These are phyloP conservation scores for Hibiscus tridactylites DNA, from an alignment of 345 rosid genomes.

Conservation along the genomic window DNA sequence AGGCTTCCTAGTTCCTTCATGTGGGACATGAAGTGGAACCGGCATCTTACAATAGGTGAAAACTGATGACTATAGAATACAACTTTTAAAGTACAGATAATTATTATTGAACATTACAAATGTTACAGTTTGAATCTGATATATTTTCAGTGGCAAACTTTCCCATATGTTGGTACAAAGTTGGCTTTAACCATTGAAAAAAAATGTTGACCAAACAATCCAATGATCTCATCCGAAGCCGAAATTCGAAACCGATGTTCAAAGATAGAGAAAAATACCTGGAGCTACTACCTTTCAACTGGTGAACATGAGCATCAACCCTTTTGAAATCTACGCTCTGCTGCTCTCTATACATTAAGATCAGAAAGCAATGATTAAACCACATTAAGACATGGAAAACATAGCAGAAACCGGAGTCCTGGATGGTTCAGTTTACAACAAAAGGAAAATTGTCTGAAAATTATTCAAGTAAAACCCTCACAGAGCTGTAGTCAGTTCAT, in stretches of 20 bases:
- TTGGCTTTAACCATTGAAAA: not conserved
- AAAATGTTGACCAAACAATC: not conserved
- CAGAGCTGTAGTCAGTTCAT: conserved; percentile 12
- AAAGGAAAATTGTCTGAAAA: not conserved
- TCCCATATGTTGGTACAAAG: not conserved
- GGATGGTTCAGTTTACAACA: not conserved
- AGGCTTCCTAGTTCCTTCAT: not conserved
- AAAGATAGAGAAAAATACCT: conserved; percentile 4
- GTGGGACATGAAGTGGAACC: not conserved
- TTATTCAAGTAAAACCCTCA: not conserved
- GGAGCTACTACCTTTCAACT: conserved; percentile 17
- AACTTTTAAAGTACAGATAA: not conserved
- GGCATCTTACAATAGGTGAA: not conserved
- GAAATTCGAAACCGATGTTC: not conserved
- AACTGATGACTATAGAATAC: not conserved
- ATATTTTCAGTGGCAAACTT: not conserved
- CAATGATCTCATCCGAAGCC: not conserved
- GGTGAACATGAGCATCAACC: conserved; percentile 21
- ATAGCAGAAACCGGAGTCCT: not conserved
- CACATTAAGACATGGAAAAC: not conserved
- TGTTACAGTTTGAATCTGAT: not conserved
- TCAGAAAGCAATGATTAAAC: not conserved
- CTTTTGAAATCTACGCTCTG: conserved; percentile 11
- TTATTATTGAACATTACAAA: not conserved
- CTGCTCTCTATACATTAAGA: not conserved